Evolutionary conservation across 2,329 filamentous ascomycete species (phyloP).

Genomic region (Verticillium zaregamsianum): DNA sequence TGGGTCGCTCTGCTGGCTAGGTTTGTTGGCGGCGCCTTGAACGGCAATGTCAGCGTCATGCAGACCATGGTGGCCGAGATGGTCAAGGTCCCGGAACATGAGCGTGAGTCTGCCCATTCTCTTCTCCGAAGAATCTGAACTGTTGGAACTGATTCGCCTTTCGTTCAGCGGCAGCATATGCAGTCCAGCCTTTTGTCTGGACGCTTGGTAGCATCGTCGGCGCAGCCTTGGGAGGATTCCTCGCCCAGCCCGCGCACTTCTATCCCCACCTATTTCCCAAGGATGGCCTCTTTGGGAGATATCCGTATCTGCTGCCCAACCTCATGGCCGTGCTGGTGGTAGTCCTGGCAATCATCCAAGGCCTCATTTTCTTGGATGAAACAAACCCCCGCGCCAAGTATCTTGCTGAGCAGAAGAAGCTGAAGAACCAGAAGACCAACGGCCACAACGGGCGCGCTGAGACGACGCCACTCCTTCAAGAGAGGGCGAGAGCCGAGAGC

Average conservation of each 20-base stretch:
- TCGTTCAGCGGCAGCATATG: conserved; percentile 25
- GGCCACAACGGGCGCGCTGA: conserved; percentile 14
- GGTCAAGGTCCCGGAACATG: conserved; percentile 36
- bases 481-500: conserved; percentile 20
- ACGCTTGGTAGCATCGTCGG: conserved; percentile 31
- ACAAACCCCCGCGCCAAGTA: conserved; percentile 26
- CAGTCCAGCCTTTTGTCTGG: conserved; percentile 32
- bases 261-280: conserved; percentile 29
- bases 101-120: conserved; percentile 19
- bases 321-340: conserved; percentile 61
- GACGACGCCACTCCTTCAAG: conserved; percentile 18
- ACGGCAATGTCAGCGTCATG: conserved; percentile 36
- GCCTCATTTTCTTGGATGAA: conserved; percentile 56
- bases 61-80: conserved; percentile 38
- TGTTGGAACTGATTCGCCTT: not conserved
- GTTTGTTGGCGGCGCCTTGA: conserved; percentile 33
- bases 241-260: conserved; percentile 29
- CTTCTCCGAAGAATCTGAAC: not conserved
- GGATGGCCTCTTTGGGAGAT: conserved; percentile 48
- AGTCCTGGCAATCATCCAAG: conserved; percentile 59
- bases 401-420: conserved; percentile 17
- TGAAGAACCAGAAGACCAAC: not conserved
- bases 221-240: conserved; percentile 31
- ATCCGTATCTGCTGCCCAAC: conserved; percentile 59
- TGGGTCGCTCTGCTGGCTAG: conserved; percentile 37